phyloP scores from a whole-genome alignment of 306 rosid species.

The Canavalia ensiformis region DNA sequence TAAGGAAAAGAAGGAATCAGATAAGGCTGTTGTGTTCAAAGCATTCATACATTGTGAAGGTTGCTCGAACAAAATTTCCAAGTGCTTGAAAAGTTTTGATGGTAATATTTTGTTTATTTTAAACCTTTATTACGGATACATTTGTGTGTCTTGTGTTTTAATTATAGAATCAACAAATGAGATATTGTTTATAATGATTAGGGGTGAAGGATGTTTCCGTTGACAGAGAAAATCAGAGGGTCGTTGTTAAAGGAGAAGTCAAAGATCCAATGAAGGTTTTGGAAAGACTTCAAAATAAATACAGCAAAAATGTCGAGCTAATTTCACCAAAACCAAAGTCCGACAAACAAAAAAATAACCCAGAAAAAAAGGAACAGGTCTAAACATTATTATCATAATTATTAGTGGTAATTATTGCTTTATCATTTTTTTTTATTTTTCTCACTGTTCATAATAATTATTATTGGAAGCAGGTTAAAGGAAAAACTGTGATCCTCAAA shows the following conservation, averaged over 20 bases:
- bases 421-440: neutral
- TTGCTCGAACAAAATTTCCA: conserved; percentile 63
- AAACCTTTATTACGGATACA: neutral
- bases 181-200: conserved; percentile 15
- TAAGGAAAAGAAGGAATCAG: conserved; percentile 30
- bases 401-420: neutral
- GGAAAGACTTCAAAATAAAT: conserved; percentile 66
- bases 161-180: conserved; percentile 13
- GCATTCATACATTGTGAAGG: conserved; percentile 83
- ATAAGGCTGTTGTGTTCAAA: conserved; percentile 66
- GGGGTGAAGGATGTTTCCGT: conserved; percentile 69
- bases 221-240: conserved; percentile 64
- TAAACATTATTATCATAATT: neutral
- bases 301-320: conserved; percentile 68
- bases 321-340: conserved; percentile 63
- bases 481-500: conserved; percentile 70
- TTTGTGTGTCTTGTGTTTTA: neutral
- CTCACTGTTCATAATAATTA: neutral
- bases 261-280: conserved; percentile 66
- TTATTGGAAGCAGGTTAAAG: conserved; percentile 35
- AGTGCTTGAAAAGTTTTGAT: conserved; percentile 64
- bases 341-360: conserved; percentile 32
- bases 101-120: conserved; percentile 52
- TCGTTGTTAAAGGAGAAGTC: conserved; percentile 65
- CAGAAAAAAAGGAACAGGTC: conserved; percentile 55